Base-by-base conservation (phyloP, 2,329 filamentous ascomycete genomes). In the Mycogone perniciosa region DNA sequence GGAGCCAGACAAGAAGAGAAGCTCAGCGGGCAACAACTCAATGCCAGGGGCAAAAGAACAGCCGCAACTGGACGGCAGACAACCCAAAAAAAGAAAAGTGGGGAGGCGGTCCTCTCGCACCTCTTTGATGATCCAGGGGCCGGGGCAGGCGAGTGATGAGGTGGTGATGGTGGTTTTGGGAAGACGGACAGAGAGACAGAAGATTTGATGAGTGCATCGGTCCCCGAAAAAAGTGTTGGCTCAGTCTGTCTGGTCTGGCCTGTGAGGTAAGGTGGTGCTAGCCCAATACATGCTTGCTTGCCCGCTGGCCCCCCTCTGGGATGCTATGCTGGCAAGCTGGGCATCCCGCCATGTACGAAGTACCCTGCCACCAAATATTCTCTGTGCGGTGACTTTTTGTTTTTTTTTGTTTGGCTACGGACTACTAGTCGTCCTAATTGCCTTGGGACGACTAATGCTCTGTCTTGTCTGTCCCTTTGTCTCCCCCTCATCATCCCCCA, bases 151-250 rank as follows among this genome's bases (percentile, higher is more conserved):
- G 48, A 44, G 50, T 55, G 50, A 57, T 54, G 55, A 51, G 48
- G 46, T 62, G 56, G 59, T 63, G 60, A 60, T 61, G 61, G 55
- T 59, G 58, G 60, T 61, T 61, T 61, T 57, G 43, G 33, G 42
- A 39, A 45, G 42, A 44, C 43, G 31, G 26, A 62, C 55, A 46
- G 44, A 53, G 44, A 51, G 43, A 44, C 31, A n/a, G 48, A 63
- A 62, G 60, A 65, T 65, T 64, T 62, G 60, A 58, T 57, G 60
- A 57, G 59, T 57, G 59, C 60, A 56, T 57, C 38, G 31, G 39
- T 37, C 51, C 51, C 42, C 38, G 50, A 48, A 53, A 53, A 53
- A 53, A 53, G 47, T 50, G 45, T 44, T 52, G 50, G 50, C 31
- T 30, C 20, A 11, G 13, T n/a, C 39, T 42, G 39, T 6, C 13